Evolutionary conservation across 2,329 filamentous ascomycete genomes (phyloP).

Genomic region (Botryosphaeria agaves): DNA sequence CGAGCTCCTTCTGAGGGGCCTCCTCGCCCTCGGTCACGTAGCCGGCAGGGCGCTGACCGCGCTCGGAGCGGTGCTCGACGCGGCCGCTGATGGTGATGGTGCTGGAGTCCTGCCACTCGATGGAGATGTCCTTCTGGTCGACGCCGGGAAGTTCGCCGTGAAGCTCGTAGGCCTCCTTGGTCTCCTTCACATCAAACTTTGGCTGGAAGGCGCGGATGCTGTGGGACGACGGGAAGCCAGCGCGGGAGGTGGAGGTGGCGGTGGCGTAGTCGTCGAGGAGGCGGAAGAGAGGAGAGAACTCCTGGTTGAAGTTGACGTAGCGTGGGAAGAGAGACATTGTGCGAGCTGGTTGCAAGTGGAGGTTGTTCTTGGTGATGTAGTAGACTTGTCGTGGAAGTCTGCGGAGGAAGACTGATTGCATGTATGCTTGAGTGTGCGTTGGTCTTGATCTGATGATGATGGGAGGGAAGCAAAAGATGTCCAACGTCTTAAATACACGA

Average conservation of each 20-base stretch:
- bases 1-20: neutral
- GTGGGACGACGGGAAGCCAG: slow-evolving; percentile 3
- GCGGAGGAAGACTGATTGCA: slow-evolving; percentile 10
- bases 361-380: slow-evolving; percentile 8
- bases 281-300: slow-evolving; percentile 27
- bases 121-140: slow-evolving; percentile 53
- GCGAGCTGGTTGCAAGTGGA: slow-evolving; percentile 5
- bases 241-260: slow-evolving; percentile 6
- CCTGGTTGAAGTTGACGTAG: too few species aligned
- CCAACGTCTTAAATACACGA: too few species aligned
- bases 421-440: slow-evolving; percentile 6
- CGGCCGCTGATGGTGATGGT: slow-evolving; percentile 55
- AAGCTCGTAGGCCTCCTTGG: slow-evolving; percentile 50
- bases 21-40: slow-evolving; percentile 24
- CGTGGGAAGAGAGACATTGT: slow-evolving; percentile 20
- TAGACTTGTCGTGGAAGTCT: slow-evolving; percentile 11
- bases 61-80: slow-evolving; percentile 45
- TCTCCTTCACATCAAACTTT: slow-evolving; percentile 64
- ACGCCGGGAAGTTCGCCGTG: slow-evolving; percentile 67
- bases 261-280: slow-evolving; percentile 28
- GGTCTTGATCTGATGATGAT: slow-evolving; percentile 10
- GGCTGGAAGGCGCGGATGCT: slow-evolving; percentile 46
- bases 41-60: slow-evolving; percentile 33
- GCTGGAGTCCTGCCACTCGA: slow-evolving; percentile 64
- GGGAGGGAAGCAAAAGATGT: neutral